Percentiles rank a stretch among this genome's conserved stretches.
phyloP scores from a whole-genome alignment of 176 grass and related monocot species.

The Bromus sterilis region DNA sequence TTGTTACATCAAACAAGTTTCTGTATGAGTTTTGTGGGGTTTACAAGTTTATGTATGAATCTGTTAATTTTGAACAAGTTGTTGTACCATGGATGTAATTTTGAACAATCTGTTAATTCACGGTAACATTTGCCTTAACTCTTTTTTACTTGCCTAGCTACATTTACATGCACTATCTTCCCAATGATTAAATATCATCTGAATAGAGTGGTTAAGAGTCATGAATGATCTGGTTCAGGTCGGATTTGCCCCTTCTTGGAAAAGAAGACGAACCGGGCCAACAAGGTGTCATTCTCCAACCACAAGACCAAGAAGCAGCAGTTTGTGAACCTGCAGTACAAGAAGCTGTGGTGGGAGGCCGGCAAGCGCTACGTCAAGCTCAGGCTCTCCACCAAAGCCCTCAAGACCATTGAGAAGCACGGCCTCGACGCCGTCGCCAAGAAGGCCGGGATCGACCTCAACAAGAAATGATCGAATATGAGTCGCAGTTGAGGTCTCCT shows the following conservation, averaged over 20 bases:
- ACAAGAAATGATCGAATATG: slow-evolving; percentile 44
- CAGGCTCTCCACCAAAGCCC: slow-evolving; percentile 74
- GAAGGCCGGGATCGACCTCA: slow-evolving; percentile 85
- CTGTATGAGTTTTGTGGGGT: too few relatives aligned
- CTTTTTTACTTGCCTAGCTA: neutral
- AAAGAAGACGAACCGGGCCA: slow-evolving; percentile 77
- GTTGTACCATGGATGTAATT: too few relatives aligned
- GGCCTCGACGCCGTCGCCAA: slow-evolving; percentile 76
- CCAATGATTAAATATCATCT: neutral
- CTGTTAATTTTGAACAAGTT: too few relatives aligned
- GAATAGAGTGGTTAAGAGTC: neutral
- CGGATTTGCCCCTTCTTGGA: slow-evolving; percentile 67
- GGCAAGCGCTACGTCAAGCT: slow-evolving; percentile 75
- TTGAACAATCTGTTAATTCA: too few relatives aligned
- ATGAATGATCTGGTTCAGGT: slow-evolving; percentile 21
- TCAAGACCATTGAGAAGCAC: slow-evolving; percentile 90
- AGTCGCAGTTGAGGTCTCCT: neutral
- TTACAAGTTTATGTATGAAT: too few relatives aligned
- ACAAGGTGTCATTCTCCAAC: slow-evolving; percentile 88
- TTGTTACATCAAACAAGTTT: too few relatives aligned
- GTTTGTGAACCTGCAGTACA: slow-evolving; percentile 91
- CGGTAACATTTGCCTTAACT: too few relatives aligned
- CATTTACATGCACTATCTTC: neutral
- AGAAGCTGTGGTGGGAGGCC: slow-evolving; percentile 89
- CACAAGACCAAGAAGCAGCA: slow-evolving; percentile 90